A percentile compares a stretch with the other conserved stretches of the same genome.
These are phyloP conservation scores for Castanea mollissima DNA, from an alignment of 306 rosid species.

Conservation along the genomic window DNA sequence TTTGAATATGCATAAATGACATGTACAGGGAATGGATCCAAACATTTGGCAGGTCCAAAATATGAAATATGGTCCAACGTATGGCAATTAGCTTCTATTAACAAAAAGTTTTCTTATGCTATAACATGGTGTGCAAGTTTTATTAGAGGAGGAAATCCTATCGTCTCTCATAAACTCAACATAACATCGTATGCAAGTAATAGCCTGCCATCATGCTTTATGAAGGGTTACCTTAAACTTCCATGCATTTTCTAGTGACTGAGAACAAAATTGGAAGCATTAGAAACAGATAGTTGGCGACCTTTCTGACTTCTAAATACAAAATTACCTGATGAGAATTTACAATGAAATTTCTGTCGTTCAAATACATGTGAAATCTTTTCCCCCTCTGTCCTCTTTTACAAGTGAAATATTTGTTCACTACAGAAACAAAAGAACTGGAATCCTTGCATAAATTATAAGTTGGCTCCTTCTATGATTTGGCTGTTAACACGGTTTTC, in stretches of 20 bases:
- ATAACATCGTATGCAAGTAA: not conserved
- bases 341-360: not conserved
- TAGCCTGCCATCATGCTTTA: not conserved
- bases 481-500: slow-evolving; percentile 10
- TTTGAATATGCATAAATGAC: not conserved
- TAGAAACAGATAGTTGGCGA: not conserved
- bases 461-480: not conserved
- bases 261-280: not conserved
- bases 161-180: not conserved
- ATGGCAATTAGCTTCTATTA: not conserved
- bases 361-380: not conserved
- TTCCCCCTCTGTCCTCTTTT: not conserved
- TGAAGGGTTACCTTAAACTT: not conserved
- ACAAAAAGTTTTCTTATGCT: not conserved
- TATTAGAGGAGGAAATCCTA: not conserved
- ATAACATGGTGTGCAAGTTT: not conserved
- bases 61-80: not conserved
- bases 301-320: not conserved
- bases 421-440: not conserved
- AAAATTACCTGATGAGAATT: not conserved
- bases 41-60: not conserved
- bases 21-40: not conserved
- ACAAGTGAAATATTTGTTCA: not conserved
- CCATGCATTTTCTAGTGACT: not conserved
- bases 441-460: not conserved